phyloP scores from a whole-genome alignment of 345 rosid species.

The Syzygium oleosum region DNA sequence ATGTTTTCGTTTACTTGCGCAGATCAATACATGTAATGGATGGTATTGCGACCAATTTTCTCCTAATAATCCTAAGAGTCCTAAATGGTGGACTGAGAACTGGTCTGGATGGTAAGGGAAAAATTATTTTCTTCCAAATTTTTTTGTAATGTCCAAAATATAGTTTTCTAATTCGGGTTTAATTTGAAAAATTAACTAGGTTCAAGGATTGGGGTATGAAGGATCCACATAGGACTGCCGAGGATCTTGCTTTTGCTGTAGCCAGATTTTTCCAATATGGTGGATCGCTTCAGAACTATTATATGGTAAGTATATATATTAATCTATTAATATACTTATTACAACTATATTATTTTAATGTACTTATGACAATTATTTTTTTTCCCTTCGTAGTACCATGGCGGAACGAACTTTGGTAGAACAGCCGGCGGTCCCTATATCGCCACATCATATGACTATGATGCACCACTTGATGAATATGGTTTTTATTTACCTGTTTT shows the following conservation, averaged over 20 bases:
- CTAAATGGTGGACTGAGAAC: constrained; percentile 44
- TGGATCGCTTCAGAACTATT: constrained; percentile 35
- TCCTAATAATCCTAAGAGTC: constrained; percentile 16
- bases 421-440: constrained; percentile 8
- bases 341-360: background rate
- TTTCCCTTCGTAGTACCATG: constrained; percentile 1
- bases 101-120: constrained; percentile 32
- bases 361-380: background rate
- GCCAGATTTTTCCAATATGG: constrained; percentile 34
- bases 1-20: background rate
- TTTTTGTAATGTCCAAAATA: background rate
- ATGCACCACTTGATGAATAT: constrained; percentile 4
- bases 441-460: constrained; percentile 1
- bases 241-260: constrained; percentile 47
- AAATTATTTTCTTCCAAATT: background rate
- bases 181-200: constrained; percentile 7
- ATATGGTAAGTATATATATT: constrained; percentile 22
- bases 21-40: constrained; percentile 36
- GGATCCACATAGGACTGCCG: constrained; percentile 26
- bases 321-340: background rate
- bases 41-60: constrained; percentile 25
- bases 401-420: constrained; percentile 4
- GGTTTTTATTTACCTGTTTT: background rate
- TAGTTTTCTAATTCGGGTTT: no score
- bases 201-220: constrained; percentile 27